phyloP scores from a whole-genome alignment of 176 grass and related monocot genomes.

The Aegilops sharonensis region DNA sequence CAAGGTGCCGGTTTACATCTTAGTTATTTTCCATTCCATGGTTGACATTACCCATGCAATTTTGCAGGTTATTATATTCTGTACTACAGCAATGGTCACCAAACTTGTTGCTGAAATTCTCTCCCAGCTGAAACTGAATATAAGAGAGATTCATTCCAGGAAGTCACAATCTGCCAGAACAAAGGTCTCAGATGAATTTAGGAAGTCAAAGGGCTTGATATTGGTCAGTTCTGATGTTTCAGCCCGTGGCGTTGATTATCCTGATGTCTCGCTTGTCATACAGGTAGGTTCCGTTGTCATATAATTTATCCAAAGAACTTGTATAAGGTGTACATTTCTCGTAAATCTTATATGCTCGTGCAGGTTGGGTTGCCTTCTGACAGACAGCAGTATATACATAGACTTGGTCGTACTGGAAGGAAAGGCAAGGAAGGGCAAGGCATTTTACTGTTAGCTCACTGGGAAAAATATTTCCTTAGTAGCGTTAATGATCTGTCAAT shows the following conservation, averaged over 20 bases:
- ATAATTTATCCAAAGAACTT: background rate
- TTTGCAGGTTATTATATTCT: constrained; percentile 91
- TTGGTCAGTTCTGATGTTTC: constrained; percentile 97
- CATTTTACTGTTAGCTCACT: constrained; percentile 73
- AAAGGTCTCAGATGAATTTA: constrained; percentile 95
- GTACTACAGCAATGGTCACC: constrained; percentile 95
- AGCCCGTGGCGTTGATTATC: constrained; percentile 93
- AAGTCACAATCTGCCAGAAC: constrained; percentile 75
- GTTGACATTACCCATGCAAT: constrained; percentile 12
- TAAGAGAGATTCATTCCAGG: constrained; percentile 96
- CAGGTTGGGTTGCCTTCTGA: constrained; percentile 76
- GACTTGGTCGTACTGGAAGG: constrained; percentile 84
- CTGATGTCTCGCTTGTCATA: constrained; percentile 85
- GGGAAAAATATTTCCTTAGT: constrained; percentile 69
- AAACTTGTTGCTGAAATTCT: constrained; percentile 77
- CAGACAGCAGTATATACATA: constrained; percentile 91
- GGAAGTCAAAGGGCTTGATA: constrained; percentile 79
- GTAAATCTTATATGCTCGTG: constrained; percentile 22
- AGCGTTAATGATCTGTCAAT: constrained; percentile 73
- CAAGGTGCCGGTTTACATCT: constrained; percentile 9
- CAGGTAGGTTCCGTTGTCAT: constrained; percentile 44
- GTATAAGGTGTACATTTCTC: background rate
- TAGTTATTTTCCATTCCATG: constrained; percentile 2
- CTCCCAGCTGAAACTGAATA: constrained; percentile 63
- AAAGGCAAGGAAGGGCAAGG: constrained; percentile 87